Conservation (phyloP, 2,329 filamentous ascomycete genomes). For the Lecanicillium sp. region DNA sequence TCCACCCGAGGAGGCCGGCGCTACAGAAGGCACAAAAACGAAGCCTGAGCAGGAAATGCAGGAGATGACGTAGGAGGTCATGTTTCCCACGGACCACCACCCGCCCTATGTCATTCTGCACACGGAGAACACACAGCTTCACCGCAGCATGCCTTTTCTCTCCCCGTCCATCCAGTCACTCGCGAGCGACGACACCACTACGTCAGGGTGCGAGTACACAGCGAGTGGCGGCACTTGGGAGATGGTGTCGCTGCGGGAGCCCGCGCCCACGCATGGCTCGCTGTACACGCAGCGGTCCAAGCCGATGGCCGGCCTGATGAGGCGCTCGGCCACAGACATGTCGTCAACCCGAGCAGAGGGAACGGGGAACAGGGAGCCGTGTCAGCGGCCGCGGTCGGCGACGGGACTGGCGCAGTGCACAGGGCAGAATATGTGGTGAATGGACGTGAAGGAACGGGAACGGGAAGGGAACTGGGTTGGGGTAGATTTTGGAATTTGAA, state of each 20-base stretch:
- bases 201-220: slow-evolving; percentile 13
- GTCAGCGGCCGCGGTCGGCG: slow-evolving; percentile 4
- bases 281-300: background rate
- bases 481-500: slow-evolving; percentile 21
- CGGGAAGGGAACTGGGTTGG: slow-evolving; percentile 8
- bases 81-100: slow-evolving; percentile 26
- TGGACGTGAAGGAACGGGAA: background rate
- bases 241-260: slow-evolving; percentile 15
- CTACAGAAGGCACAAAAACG: slow-evolving; percentile 17
- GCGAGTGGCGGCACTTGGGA: slow-evolving; percentile 17
- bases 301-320: slow-evolving; percentile 2
- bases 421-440: slow-evolving; percentile 4
- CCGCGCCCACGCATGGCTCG: background rate
- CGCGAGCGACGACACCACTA: background rate
- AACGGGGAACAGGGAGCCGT: too few relatives aligned
- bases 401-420: background rate
- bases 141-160: background rate
- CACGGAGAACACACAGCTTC: slow-evolving; percentile 23
- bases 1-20: slow-evolving; percentile 24
- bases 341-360: background rate
- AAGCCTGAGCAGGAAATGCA: slow-evolving; percentile 37
- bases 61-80: slow-evolving; percentile 42
- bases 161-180: slow-evolving; percentile 10
- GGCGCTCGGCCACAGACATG: slow-evolving; percentile 1
- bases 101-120: slow-evolving; percentile 29